A percentile compares a stretch with the other conserved stretches of the same genome.
Evolutionary conservation across 257 asterid species (phyloP).

Genomic region (Forsythia suspensa): DNA sequence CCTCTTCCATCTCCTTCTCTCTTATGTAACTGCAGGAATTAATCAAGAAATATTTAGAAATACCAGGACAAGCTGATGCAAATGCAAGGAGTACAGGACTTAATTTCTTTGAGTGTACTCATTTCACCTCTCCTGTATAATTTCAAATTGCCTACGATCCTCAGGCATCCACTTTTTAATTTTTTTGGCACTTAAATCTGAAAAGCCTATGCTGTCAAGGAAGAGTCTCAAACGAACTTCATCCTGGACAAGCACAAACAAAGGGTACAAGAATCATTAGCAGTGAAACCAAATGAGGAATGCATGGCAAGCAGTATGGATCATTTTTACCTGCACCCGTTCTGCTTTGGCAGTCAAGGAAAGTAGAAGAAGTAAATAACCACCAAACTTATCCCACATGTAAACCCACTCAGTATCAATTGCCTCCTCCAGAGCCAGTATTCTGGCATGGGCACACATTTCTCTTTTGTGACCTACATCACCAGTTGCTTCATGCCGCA

Average conservation of each 20-base stretch:
- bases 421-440: conserved; percentile 95
- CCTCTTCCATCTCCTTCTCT: conserved; percentile 99
- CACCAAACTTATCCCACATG: conserved; percentile 99
- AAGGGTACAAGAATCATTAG: conserved; percentile 3
- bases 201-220: conserved; percentile 96
- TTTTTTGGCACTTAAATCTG: conserved; percentile 95
- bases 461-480: conserved; percentile 93
- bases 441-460: conserved; percentile 99
- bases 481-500: conserved; percentile 68
- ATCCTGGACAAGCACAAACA: conserved; percentile 55
- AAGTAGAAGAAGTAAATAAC: conserved; percentile 95
- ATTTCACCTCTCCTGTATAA: conserved; percentile 92
- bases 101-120: not conserved
- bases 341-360: conserved; percentile 99
- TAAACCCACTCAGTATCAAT: conserved; percentile 99
- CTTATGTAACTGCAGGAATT: conserved; percentile 72
- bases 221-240: conserved; percentile 95
- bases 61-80: conserved; percentile 16
- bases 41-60: conserved; percentile 22
- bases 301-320: conserved; percentile 18
- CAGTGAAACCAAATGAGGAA: conserved; percentile 15
- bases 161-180: conserved; percentile 98
- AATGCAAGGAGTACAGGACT: conserved; percentile 1
- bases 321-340: conserved; percentile 82
- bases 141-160: conserved; percentile 93